A percentile compares a stretch with the other conserved stretches of the same genome.
Conservation (phyloP, 345 rosid species). For the Gossypium rotundifolium region DNA sequence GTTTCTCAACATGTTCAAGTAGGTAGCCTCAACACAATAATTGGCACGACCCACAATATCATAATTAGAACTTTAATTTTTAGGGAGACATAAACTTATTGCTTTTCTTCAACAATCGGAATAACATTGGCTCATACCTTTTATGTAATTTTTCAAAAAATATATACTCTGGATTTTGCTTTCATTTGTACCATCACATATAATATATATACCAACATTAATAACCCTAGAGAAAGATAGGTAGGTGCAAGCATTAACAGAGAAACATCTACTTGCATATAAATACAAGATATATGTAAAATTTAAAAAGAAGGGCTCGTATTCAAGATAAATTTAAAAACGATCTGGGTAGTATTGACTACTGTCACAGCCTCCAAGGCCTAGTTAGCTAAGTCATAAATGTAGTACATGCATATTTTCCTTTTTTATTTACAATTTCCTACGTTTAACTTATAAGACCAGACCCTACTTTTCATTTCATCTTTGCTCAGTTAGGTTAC, state of each 20-base stretch:
- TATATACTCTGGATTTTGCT: too few species aligned
- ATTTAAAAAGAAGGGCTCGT: too few species aligned
- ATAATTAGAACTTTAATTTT: not conserved
- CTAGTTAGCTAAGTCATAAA: constrained; percentile 32
- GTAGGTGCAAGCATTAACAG: constrained; percentile 22
- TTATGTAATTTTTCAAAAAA: too few species aligned
- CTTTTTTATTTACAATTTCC: not conserved
- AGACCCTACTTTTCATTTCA: not conserved
- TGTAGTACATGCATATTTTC: constrained; percentile 16
- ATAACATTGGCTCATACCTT: not conserved
- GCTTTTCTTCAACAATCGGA: not conserved
- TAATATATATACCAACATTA: not conserved
- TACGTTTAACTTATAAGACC: not conserved
- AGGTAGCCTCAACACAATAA: not conserved
- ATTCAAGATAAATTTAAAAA: too few species aligned
- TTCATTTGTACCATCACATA: not conserved
- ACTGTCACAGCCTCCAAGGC: constrained; percentile 3
- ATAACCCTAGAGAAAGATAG: constrained; percentile 14
- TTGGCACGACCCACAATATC: not conserved
- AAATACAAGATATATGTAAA: too few species aligned
- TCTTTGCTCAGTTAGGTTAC: not conserved
- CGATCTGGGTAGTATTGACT: not conserved
- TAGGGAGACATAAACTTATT: not conserved
- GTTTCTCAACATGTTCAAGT: not conserved
- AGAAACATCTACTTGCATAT: too few species aligned